Evolutionary conservation across 2,329 filamentous ascomycete genomes (phyloP).

Genomic region (Huntiella savannae): DNA sequence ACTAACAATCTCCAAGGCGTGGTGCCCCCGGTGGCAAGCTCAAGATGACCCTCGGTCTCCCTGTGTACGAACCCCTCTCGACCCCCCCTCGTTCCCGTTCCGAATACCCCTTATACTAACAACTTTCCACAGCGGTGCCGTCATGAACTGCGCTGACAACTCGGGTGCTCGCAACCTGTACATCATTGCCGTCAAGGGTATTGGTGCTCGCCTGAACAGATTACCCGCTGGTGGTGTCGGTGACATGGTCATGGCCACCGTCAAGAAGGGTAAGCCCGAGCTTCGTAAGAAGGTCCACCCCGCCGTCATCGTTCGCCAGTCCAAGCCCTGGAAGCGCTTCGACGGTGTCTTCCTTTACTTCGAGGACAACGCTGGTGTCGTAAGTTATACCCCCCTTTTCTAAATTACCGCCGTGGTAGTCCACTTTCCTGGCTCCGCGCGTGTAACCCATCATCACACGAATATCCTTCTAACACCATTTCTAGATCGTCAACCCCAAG

Average conservation of each 20-base stretch:
- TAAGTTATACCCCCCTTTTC: constrained; percentile 31
- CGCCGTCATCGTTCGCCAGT: constrained; percentile 94
- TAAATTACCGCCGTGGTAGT: not conserved
- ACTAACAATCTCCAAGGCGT: constrained; percentile 34
- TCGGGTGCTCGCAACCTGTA: constrained; percentile 96
- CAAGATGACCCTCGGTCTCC: constrained; percentile 99
- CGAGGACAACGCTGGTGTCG: constrained; percentile 99
- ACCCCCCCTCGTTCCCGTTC: not conserved
- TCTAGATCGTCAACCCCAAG: constrained; percentile 98
- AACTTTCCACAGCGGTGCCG: constrained; percentile 57
- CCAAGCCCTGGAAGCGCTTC: constrained; percentile 97
- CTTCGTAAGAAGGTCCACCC: constrained; percentile 99
- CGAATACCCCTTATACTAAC: constrained; percentile 5
- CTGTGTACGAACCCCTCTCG: constrained; percentile 54
- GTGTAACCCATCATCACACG: too few relatives aligned
- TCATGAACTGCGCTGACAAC: constrained; percentile 99
- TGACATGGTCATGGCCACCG: constrained; percentile 99
- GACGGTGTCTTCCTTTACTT: constrained; percentile 99
- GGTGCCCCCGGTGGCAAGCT: constrained; percentile 99
- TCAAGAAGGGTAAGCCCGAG: constrained; percentile 99
- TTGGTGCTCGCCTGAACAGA: constrained; percentile 92
- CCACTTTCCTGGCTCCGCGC: not conserved
- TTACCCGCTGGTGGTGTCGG: constrained; percentile 93
- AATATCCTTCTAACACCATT: not conserved
- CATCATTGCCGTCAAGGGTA: constrained; percentile 99